Evolutionary conservation across 345 rosid genomes (phyloP).

Genomic region (Populus tremula): DNA sequence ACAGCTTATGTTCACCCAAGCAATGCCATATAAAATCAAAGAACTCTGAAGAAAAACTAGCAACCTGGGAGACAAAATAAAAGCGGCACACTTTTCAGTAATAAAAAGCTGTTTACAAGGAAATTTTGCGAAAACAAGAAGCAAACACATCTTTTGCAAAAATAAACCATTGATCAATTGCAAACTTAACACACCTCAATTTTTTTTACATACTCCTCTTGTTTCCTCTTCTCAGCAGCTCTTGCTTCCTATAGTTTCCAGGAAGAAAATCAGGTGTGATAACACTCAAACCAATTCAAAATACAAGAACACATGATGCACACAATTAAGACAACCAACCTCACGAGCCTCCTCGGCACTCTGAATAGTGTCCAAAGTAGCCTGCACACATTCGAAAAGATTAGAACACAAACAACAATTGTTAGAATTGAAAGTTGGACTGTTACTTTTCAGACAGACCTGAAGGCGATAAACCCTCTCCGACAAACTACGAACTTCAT

Average conservation of each 20-base stretch:
- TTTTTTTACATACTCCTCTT: slow-evolving; percentile 65
- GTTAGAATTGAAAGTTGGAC: slow-evolving; percentile 1
- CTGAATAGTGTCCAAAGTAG: slow-evolving; percentile 82
- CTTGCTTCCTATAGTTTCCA: slow-evolving; percentile 59
- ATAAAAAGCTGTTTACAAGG: neutral
- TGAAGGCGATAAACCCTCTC: slow-evolving; percentile 80
- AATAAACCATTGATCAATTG: neutral
- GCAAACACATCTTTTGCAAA: neutral
- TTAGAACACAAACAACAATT: slow-evolving; percentile 20
- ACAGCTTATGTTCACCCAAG: too few species aligned
- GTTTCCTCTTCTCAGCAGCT: slow-evolving; percentile 75
- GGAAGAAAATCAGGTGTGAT: neutral
- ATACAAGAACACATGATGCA: neutral
- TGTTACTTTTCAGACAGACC: slow-evolving; percentile 37
- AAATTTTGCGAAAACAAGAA: neutral
- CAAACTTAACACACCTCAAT: slow-evolving; percentile 57
- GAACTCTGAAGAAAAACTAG: too few species aligned
- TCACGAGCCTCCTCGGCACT: slow-evolving; percentile 85
- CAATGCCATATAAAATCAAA: too few species aligned
- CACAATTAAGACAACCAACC: slow-evolving; percentile 38
- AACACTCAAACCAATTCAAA: neutral
- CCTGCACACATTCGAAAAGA: slow-evolving; percentile 44
- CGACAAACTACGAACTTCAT: slow-evolving; percentile 79
- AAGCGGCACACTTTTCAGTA: neutral
- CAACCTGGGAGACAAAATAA: too few species aligned